phyloP scores from a whole-genome alignment of 306 rosid species.

The Medicago ruthenica region DNA sequence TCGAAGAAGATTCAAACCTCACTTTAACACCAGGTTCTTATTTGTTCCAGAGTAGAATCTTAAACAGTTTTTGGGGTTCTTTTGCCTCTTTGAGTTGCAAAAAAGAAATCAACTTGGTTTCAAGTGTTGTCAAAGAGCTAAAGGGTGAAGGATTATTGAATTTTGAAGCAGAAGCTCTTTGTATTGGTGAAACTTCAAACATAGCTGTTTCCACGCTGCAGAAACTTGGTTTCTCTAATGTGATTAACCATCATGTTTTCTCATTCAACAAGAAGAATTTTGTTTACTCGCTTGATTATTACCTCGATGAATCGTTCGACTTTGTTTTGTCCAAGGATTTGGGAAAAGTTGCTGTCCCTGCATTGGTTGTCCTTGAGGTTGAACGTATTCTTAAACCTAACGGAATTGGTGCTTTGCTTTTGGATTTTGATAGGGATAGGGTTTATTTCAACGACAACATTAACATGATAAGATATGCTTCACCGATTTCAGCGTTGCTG shows the following conservation, averaged over 20 bases:
- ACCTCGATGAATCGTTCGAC: slow-evolving; percentile 62
- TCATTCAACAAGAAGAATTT: slow-evolving; percentile 54
- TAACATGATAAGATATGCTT: slow-evolving; percentile 65
- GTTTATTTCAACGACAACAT: slow-evolving; percentile 24
- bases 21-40: slow-evolving; percentile 48
- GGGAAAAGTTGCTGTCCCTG: slow-evolving; percentile 69
- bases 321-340: slow-evolving; percentile 76
- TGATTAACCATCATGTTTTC: slow-evolving; percentile 51
- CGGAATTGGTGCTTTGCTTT: slow-evolving; percentile 77
- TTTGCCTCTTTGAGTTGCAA: slow-evolving; percentile 54
- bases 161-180: slow-evolving; percentile 56
- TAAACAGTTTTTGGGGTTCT: slow-evolving; percentile 65
- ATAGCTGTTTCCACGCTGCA: slow-evolving; percentile 54
- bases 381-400: slow-evolving; percentile 90
- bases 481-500: slow-evolving; percentile 72
- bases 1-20: slow-evolving; percentile 6
- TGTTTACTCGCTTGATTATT: slow-evolving; percentile 48
- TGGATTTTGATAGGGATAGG: background rate
- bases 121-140: slow-evolving; percentile 53
- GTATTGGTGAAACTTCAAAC: slow-evolving; percentile 70
- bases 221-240: slow-evolving; percentile 66
- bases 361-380: slow-evolving; percentile 74
- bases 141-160: slow-evolving; percentile 53
- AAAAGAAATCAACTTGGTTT: slow-evolving; percentile 56
- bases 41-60: slow-evolving; percentile 58